Conservation (phyloP, 139 green algal genomes). For the Volvox reticuliferus region DNA sequence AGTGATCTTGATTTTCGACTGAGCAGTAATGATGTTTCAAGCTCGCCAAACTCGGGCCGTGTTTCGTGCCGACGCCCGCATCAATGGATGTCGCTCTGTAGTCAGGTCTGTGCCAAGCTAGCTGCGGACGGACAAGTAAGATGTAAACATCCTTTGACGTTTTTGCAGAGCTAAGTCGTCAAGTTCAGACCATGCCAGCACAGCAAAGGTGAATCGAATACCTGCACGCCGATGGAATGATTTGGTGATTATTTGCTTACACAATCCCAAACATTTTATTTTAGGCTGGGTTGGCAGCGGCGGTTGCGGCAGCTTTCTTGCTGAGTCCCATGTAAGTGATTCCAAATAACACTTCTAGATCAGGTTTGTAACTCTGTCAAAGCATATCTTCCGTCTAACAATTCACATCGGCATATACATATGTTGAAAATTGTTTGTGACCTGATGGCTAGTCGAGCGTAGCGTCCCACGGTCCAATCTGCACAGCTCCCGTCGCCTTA, state of each 20-base stretch:
- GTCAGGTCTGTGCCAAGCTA: background rate
- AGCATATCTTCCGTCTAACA: too few species aligned
- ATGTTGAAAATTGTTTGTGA: too few species aligned
- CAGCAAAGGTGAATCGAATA: background rate
- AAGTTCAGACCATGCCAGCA: background rate
- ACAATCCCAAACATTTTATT: constrained; percentile 9
- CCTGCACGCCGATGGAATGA: too few species aligned
- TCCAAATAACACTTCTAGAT: too few species aligned
- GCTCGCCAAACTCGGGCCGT: background rate
- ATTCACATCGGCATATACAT: too few species aligned
- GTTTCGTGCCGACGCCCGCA: background rate
- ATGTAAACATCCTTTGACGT: background rate
- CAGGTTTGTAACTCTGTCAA: too few species aligned
- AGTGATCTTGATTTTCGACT: background rate
- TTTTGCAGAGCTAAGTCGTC: background rate
- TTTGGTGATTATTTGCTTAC: background rate
- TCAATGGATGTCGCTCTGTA: background rate
- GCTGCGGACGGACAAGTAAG: background rate
- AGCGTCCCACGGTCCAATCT: too few species aligned
- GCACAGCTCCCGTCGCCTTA: too few species aligned
- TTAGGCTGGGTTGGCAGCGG: constrained; percentile 23
- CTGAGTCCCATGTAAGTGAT: background rate
- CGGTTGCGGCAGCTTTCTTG: background rate
- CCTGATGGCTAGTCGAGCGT: too few species aligned
- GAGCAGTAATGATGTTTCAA: background rate